Conservation (phyloP, 2,329 filamentous ascomycete genomes). For the Ascochyta rabiei region DNA sequence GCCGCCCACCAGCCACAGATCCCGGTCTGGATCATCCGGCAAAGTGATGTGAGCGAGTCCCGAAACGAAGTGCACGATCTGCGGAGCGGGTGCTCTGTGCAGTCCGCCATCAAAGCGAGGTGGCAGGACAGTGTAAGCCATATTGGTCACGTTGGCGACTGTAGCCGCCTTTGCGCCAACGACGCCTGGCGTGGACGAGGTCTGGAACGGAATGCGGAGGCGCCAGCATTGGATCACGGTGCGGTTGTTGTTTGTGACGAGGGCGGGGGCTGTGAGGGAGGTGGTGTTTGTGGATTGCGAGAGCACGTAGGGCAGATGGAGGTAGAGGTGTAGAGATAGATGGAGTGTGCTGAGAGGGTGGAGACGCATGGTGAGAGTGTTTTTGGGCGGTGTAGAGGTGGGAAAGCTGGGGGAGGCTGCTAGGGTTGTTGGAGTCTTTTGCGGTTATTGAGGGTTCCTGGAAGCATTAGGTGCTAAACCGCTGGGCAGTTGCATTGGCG, state of each 20-base stretch:
- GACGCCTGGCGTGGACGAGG: slow-evolving; percentile 36
- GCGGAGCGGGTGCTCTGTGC: no score
- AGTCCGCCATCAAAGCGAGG: no score
- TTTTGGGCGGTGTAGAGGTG: not conserved
- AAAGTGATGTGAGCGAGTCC: no score
- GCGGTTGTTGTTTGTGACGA: slow-evolving; percentile 41
- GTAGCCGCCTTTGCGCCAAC: slow-evolving; percentile 27
- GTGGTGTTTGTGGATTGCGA: slow-evolving; percentile 18
- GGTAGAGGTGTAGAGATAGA: not conserved
- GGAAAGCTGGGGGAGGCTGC: not conserved
- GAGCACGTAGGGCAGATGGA: not conserved
- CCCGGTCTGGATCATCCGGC: no score
- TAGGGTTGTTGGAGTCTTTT: not conserved
- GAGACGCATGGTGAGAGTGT: not conserved
- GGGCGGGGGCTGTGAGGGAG: slow-evolving; percentile 40
- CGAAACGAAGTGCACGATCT: no score
- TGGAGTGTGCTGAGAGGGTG: not conserved
- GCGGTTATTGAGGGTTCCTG: no score
- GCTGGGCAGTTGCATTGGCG: not conserved
- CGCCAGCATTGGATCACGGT: slow-evolving; percentile 47
- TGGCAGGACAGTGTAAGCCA: not conserved
- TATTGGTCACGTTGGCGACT: slow-evolving; percentile 31
- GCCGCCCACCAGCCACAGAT: no score
- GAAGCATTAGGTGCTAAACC: no score
- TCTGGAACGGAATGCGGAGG: slow-evolving; percentile 33